These are phyloP conservation scores for Candida wancherniae DNA, from an alignment of 805 yeast genomes.

Conservation along the genomic window DNA sequence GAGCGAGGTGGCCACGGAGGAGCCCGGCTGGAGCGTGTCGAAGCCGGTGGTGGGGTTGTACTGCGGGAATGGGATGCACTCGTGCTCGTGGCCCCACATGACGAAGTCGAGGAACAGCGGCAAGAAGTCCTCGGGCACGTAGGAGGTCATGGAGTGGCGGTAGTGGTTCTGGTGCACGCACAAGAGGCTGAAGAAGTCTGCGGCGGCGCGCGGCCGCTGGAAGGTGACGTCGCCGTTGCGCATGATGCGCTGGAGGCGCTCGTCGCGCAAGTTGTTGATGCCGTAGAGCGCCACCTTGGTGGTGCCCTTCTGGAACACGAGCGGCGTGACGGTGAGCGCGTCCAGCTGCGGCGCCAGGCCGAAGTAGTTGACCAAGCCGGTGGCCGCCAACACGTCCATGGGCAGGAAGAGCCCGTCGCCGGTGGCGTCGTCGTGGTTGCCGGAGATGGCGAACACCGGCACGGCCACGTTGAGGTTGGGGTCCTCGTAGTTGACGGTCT, in stretches of 20 bases:
- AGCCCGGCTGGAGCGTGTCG: constrained; percentile 85
- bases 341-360: constrained; percentile 79
- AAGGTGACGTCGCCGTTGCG: constrained; percentile 77
- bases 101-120: constrained; percentile 81
- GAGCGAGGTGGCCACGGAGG: constrained; percentile 87
- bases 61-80: constrained; percentile 70
- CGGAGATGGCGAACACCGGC: constrained; percentile 89
- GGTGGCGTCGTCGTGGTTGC: constrained; percentile 95
- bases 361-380: constrained; percentile 85
- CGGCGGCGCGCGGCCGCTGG: constrained; percentile 57
- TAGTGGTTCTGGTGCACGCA: constrained; percentile 91
- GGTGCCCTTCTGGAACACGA: constrained; percentile 74
- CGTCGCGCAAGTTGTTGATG: constrained; percentile 83
- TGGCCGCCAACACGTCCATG: constrained; percentile 72
- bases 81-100: constrained; percentile 98
- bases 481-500: constrained; percentile 82
- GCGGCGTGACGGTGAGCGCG: constrained; percentile 66
- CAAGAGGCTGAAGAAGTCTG: constrained; percentile 78
- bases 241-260: constrained; percentile 76
- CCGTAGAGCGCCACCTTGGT: constrained; percentile 88
- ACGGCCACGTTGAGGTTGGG: constrained; percentile 83
- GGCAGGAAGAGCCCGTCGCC: constrained; percentile 83
- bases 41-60: constrained; percentile 59
- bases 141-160: constrained; percentile 73
- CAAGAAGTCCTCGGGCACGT: constrained; percentile 77